Percentiles rank a stretch among this genome's conserved stretches.
phyloP scores from a whole-genome alignment of 139 green algal species.

The Mychonastes homosphaera region DNA sequence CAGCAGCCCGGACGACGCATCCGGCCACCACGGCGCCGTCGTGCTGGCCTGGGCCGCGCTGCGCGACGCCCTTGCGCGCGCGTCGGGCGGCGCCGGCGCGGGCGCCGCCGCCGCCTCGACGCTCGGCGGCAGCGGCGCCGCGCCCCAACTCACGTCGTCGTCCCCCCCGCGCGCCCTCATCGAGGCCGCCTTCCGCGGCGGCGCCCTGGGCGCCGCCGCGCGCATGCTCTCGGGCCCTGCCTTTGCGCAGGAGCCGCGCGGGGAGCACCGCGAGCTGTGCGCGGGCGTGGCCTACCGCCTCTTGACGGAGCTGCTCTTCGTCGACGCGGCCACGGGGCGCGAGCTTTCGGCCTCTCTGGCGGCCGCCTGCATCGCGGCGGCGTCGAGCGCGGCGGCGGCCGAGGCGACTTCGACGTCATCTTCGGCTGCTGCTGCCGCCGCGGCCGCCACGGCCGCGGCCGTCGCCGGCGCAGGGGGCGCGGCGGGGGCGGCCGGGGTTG shows the following conservation, averaged over 20 bases:
- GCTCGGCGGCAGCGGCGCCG: background rate
- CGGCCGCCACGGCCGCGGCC: too few relatives aligned
- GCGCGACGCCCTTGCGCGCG: background rate
- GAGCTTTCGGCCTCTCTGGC: too few relatives aligned
- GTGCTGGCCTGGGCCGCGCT: background rate
- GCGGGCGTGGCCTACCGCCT: slow-evolving; percentile 37
- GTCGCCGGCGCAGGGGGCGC: too few relatives aligned
- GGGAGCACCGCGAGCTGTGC: slow-evolving; percentile 24
- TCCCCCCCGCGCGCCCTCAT: slow-evolving; percentile 10
- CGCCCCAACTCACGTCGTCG: background rate
- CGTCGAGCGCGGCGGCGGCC: too few relatives aligned
- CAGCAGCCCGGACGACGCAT: slow-evolving; percentile 7
- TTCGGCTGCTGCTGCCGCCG: too few relatives aligned
- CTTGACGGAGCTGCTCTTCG: slow-evolving; percentile 36
- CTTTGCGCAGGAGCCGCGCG: slow-evolving; percentile 5
- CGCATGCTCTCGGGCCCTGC: slow-evolving; percentile 7
- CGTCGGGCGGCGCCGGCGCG: background rate
- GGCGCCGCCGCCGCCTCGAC: background rate
- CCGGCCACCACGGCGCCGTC: slow-evolving; percentile 1
- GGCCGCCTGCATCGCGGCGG: too few relatives aligned
- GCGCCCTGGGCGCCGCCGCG: slow-evolving; percentile 15
- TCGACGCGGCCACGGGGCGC: slow-evolving; percentile 19
- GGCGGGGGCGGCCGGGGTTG: too few relatives aligned
- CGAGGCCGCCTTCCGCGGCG: background rate
- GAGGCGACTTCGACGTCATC: too few relatives aligned